phyloP scores from a whole-genome alignment of 2,329 filamentous ascomycete genomes.

The Aspergillus melleus region DNA sequence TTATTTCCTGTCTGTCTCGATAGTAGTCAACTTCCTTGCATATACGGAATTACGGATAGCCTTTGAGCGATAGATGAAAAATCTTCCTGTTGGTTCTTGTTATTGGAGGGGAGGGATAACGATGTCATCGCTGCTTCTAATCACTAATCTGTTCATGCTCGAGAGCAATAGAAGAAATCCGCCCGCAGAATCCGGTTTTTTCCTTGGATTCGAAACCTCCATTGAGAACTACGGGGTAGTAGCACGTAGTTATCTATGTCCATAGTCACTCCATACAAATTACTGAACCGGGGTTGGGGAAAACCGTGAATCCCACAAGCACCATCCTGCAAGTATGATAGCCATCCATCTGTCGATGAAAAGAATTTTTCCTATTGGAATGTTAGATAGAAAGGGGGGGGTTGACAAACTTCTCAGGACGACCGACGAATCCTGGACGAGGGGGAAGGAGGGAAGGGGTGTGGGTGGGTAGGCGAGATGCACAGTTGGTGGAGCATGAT shows the following conservation, averaged over 20 bases:
- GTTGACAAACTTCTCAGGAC: background rate
- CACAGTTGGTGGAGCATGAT: conserved; percentile 14
- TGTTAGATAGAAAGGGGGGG: background rate
- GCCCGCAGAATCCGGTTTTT: background rate
- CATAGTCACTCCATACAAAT: no score
- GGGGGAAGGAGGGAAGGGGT: background rate
- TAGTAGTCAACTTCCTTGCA: conserved; percentile 13
- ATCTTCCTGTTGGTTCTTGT: no score
- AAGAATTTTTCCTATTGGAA: background rate
- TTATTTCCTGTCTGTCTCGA: background rate
- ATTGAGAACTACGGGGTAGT: background rate
- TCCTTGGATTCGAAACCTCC: background rate
- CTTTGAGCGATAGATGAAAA: background rate
- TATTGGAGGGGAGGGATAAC: no score
- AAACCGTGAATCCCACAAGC: no score
- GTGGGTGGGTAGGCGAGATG: conserved; percentile 2
- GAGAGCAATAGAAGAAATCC: background rate
- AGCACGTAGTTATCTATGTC: no score
- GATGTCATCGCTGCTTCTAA: no score
- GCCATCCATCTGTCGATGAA: background rate
- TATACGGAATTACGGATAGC: background rate
- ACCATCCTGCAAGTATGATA: no score
- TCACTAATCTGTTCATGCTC: background rate
- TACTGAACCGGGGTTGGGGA: no score
- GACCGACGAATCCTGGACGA: background rate